Evolutionary conservation across 768 basidiomycete species (phyloP), one percentile per base, ranked within the genome.

Genomic region (Daedaleopsis sinensis): DNA sequence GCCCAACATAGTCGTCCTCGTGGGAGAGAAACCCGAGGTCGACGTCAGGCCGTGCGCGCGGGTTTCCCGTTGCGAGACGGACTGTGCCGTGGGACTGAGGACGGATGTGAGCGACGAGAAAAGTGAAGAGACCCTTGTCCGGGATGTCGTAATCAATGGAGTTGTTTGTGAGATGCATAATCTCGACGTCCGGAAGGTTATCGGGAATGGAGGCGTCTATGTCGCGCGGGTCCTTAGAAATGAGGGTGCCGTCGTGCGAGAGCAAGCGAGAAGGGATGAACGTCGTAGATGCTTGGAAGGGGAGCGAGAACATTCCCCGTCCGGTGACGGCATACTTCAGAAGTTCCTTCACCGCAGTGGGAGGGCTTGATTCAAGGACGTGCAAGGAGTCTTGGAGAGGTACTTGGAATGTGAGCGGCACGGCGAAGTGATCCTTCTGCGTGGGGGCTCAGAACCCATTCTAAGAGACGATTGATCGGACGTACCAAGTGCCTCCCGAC

Each of bases 171-270:
- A 72, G 49, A 11, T 65, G 65, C 71, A 76, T 75, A 42, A 80
- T 70, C 60, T 79, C 78, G 56, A 80, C 68, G 62, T 80, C 79
- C 1, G 79, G 76, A 6, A 67, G 63, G 19, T 70, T 65, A 51
- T 74, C 67, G 6, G 57, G 36, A 32, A 52, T 50, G 12, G 42
- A 18, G 1, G 60, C 35, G 21, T 59, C 56, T 35, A 65, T 59
- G 15, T 21, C 46, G 2, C 50, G 49, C 8, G 51, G 24, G 39
- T 46, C n/a, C 7, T 8, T 23, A 8, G 57, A 9, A 37, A 21
- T 15, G 21, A 36, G 43, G 9, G 24, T 42, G 7, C 35, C n/a
- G 18, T 38, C 38, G 11, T 38, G 35, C 43, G 44, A 43, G 16
- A 62, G 55, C 9, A 62, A 42, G 12, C 43, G 23, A 9, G 61